These are phyloP conservation scores for Colletotrichum simmondsii DNA, from an alignment of 2,329 filamentous ascomycete species.

Conservation along the genomic window DNA sequence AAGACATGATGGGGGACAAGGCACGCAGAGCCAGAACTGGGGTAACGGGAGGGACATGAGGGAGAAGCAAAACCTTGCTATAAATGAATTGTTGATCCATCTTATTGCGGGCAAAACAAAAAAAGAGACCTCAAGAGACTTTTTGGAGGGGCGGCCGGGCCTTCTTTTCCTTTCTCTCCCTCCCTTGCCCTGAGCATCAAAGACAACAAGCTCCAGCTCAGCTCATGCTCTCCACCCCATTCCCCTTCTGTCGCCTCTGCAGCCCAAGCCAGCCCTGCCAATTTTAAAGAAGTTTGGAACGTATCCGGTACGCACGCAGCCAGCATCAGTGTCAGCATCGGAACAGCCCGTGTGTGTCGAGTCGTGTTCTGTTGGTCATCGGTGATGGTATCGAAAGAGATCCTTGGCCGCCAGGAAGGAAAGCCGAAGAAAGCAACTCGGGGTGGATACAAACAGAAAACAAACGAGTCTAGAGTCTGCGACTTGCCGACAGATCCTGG, in stretches of 20 bases:
- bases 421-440: neutral
- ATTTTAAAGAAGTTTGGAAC: neutral
- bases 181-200: conserved; percentile 19
- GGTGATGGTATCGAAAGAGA: neutral
- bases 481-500: neutral
- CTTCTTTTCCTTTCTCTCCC: neutral
- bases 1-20: conserved; percentile 21
- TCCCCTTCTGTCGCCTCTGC: conserved; percentile 1
- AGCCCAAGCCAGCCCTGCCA: neutral
- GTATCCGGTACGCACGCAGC: neutral
- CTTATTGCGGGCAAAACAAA: neutral
- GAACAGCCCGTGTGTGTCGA: neutral
- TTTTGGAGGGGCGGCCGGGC: neutral
- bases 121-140: neutral
- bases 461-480: neutral
- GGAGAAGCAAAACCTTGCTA: conserved; percentile 23
- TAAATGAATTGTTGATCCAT: conserved; percentile 28
- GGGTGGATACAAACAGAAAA: neutral
- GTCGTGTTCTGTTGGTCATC: neutral
- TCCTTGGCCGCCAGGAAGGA: neutral
- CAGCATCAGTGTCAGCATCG: neutral
- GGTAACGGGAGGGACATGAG: conserved; percentile 28
- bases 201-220: conserved; percentile 16
- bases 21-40: conserved; percentile 29
- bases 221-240: neutral